Base-by-base conservation (phyloP, 2,329 filamentous ascomycete species). In the Geosmithia putterillii region DNA sequence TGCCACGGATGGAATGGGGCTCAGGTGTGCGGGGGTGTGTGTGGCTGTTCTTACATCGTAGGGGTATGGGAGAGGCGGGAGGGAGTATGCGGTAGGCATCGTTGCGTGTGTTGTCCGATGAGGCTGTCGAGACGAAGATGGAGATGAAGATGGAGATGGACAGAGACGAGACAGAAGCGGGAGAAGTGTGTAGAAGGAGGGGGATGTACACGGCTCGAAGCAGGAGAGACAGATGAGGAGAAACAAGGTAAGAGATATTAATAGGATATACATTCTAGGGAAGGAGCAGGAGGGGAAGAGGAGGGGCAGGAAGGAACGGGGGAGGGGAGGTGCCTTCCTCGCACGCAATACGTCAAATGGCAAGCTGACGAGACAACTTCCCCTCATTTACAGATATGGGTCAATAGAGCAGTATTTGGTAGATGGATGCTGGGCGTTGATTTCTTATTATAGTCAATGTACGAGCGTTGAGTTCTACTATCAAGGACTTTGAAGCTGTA, bases 41-140 rank as follows among this genome's bases (percentile, higher is more conserved):
- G 20, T 15, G 15, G 64, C 76, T n/a, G n/a, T n/a, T n/a, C n/a
- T 61, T 62, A 84, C 81, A 73, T 85, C 64, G 58, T 85, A 85
- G 46, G 71, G 73, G 56, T 85, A 86, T 15, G 81, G 80, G 9
- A 86, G 69, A 41, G 69, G 61, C 32, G 81, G 81, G 5, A 86
- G 76, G 7, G 66, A 71, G 60, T 81, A 83, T 44, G 47, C 57
- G 32, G 51, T 52, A 40, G 65, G 55, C 67, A 67, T 67, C 40
- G 32, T 50, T 48, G 9, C 36, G 28, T 4, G 5, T 32, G 28
- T 32, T 6, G 28, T 12, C 6, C 15, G 36, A 14, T 4, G 6
- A 8, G 4, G 17, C 7, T 8, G 9, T 40, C n/a, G n/a, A n/a
- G n/a, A 7, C 22, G n/a, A 40, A 23, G 19, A 23, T 18, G 18